phyloP scores from a whole-genome alignment of 2,329 filamentous ascomycete genomes.

The Calonectria pteridis region DNA sequence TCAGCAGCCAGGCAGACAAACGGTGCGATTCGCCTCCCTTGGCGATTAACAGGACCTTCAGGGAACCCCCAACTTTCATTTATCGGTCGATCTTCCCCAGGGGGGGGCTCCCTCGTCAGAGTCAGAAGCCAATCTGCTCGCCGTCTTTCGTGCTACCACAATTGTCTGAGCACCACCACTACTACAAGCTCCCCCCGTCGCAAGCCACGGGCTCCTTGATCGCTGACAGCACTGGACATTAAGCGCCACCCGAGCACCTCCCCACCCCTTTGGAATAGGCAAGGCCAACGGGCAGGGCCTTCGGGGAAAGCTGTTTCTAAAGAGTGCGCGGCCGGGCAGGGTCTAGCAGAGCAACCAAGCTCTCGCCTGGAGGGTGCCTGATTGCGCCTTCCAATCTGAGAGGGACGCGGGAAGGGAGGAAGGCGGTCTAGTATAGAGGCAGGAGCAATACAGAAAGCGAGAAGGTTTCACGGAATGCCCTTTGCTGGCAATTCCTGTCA shows the following conservation, averaged over 20 bases:
- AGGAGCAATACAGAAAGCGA: background rate
- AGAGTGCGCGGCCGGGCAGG: background rate
- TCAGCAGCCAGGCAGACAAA: background rate
- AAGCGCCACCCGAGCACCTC: constrained; percentile 16
- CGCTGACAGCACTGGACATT: constrained; percentile 25
- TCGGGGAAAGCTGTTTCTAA: constrained; percentile 3
- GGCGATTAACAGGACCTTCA: constrained; percentile 1
- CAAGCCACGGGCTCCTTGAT: constrained; percentile 3
- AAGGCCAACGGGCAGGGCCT: constrained; percentile 7
- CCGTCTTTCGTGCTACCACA: background rate
- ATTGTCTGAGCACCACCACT: background rate
- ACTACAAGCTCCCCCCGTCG: background rate
- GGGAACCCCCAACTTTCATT: constrained; percentile 35
- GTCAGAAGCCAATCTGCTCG: constrained; percentile 43
- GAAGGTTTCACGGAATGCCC: background rate
- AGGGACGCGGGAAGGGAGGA: background rate
- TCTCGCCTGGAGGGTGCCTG: background rate
- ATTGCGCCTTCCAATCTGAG: background rate
- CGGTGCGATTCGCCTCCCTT: background rate
- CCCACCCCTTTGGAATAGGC: constrained; percentile 10
- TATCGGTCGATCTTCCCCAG: constrained; percentile 42
- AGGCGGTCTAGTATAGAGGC: background rate
- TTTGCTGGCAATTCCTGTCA: background rate
- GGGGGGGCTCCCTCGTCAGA: constrained; percentile 35
- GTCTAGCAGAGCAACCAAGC: background rate